Evolutionary conservation across 164 flowering plant genomes (phyloP).

Genomic region (Berberis thunbergii): DNA sequence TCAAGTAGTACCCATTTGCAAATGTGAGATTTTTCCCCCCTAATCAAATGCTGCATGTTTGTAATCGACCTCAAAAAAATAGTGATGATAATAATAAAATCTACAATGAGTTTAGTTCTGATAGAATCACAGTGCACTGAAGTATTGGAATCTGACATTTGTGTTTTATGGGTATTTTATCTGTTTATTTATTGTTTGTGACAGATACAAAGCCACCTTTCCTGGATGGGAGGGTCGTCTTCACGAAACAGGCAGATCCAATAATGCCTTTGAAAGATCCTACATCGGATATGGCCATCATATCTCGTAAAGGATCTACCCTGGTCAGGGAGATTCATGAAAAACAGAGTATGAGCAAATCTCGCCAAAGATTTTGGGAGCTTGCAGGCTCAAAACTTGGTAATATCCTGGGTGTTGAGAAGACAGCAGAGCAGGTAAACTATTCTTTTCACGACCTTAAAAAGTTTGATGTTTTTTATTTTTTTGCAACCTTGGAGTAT

Average conservation of each 20-base stretch:
- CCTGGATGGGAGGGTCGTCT: constrained; percentile 89
- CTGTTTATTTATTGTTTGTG: background rate
- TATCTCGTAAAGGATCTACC: constrained; percentile 86
- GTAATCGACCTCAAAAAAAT: background rate
- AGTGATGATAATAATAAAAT: no score
- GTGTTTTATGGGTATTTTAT: background rate
- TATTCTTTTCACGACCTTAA: background rate
- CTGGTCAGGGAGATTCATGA: constrained; percentile 85
- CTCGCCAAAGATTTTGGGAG: constrained; percentile 99
- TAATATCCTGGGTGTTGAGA: constrained; percentile 94
- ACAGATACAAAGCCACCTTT: constrained; percentile 98
- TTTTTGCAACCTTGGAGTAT: no score
- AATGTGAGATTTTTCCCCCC: no score
- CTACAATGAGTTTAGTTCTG: background rate
- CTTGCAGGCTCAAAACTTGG: constrained; percentile 98
- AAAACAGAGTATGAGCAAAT: constrained; percentile 78
- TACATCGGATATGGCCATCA: constrained; percentile 98
- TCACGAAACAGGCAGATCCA: constrained; percentile 94
- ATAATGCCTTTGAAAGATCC: constrained; percentile 94
- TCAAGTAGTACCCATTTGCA: no score
- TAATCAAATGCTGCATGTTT: background rate
- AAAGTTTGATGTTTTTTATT: no score
- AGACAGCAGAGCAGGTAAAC: constrained; percentile 80
- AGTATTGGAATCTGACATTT: background rate
- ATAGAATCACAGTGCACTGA: background rate